Base-by-base conservation (phyloP, 257 asterid genomes). In the Ajuga chamaepitys region DNA sequence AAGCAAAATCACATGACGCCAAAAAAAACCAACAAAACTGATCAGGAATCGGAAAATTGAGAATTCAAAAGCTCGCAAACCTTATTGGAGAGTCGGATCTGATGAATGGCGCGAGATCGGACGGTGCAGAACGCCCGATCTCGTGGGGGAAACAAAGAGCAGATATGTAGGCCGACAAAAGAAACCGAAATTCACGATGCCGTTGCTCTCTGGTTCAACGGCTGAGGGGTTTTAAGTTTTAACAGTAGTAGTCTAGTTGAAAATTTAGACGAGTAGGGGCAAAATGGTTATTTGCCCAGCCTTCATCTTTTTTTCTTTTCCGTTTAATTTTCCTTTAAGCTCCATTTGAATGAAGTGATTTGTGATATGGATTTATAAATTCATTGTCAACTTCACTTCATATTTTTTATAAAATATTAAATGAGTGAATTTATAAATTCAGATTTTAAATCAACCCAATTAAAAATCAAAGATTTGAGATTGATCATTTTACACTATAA, bases 51-150 rank as follows among this genome's bases (percentile, higher is more conserved):
- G 51, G 40, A 9, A 32, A 63, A 20, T 9, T 11, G 68, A 58
- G 64, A 59, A 56, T 20, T 17, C 5, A 9, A 47, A 50, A 37
- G 45, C 6, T 57, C 16, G 9, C 13, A 17, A 42, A 37, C 40
- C 82, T 81, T 54, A 74, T 84, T 28, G 46, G 56, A 47, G 59
- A 32, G 8, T 32, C 9, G 74, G 83, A 83, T 85, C 85, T 54
- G 74, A 46, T 53, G 40, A 59, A 58, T 67, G 72, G 75, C 69
- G 83, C 55, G 76, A 75, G 82, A 67, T 73, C 80, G 80, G 77
- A 74, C 77, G 76, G 75, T 12, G 59, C 50, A 41, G 50, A 61
- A 67, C 81, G 78, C 73, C 82, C 82, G 76, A 74, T 75, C 83
- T 71, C 80, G 70, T n/a, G 61, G 55, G 60, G 51, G 18, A 40